Evolutionary conservation across 2,329 filamentous ascomycete species (phyloP).

Genomic region (Pseudopithomyces maydicus): DNA sequence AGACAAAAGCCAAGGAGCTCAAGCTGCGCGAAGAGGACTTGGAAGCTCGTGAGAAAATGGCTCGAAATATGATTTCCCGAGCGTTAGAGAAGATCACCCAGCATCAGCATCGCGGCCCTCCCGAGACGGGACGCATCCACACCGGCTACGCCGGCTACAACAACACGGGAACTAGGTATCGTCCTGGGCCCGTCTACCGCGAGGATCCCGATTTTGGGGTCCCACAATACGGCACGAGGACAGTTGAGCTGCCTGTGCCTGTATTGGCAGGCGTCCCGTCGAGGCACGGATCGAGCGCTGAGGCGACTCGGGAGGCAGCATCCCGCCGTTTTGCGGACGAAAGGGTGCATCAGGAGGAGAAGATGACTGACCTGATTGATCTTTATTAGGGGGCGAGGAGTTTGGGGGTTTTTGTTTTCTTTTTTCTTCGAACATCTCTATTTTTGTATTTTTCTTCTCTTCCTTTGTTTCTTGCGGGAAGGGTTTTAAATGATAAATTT

Average conservation of each 20-base stretch:
- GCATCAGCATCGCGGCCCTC: too few relatives aligned
- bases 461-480: background rate
- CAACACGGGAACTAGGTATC: too few relatives aligned
- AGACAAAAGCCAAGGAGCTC: slow-evolving; percentile 11
- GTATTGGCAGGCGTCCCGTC: slow-evolving; percentile 16
- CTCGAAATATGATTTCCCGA: background rate
- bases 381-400: slow-evolving; percentile 3
- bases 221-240: too few relatives aligned
- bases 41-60: slow-evolving; percentile 24
- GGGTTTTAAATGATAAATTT: background rate
- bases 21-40: slow-evolving; percentile 15
- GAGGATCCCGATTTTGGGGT: too few relatives aligned
- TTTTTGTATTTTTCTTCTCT: background rate
- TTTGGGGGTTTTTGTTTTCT: background rate
- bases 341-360: background rate
- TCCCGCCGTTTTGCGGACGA: background rate
- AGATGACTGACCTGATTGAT: slow-evolving; percentile 20
- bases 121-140: too few relatives aligned
- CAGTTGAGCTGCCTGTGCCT: too few relatives aligned
- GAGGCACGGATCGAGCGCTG: too few relatives aligned
- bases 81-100: too few relatives aligned
- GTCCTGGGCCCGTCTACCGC: too few relatives aligned
- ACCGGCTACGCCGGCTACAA: too few relatives aligned
- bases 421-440: too few relatives aligned
- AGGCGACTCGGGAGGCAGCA: too few relatives aligned